Conservation (phyloP, 2,329 filamentous ascomycete species). For the Lasiodiplodia gonubiensis region DNA sequence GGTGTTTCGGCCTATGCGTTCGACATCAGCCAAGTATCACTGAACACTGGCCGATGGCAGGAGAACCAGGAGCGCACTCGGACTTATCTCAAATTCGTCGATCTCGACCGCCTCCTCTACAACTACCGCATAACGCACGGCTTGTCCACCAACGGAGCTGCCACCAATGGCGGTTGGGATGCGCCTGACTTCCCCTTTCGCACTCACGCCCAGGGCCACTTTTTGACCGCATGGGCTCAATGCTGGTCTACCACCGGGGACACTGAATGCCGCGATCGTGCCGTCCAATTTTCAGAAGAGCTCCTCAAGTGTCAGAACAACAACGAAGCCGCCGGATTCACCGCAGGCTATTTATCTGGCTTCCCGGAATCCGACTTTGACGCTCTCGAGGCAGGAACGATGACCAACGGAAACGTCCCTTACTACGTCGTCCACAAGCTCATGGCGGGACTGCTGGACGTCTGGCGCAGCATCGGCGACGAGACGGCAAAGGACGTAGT, state of each 20-base stretch:
- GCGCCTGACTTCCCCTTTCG: conserved; percentile 61
- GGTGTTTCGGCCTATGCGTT: conserved; percentile 48
- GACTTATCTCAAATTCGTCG: conserved; percentile 54
- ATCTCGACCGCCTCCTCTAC: conserved; percentile 56
- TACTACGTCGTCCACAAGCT: conserved; percentile 64
- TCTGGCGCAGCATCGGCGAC: conserved; percentile 55
- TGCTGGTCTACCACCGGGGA: conserved; percentile 55
- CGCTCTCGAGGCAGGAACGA: conserved; percentile 51
- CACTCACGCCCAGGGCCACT: conserved; percentile 59
- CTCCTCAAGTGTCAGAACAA: conserved; percentile 60
- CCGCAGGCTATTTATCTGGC: conserved; percentile 56
- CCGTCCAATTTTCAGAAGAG: conserved; percentile 54
- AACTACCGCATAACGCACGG: conserved; percentile 56
- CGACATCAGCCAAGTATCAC: conserved; percentile 49
- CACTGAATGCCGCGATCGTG: conserved; percentile 52
- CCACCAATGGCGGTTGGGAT: conserved; percentile 59
- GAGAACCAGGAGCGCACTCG: conserved; percentile 57
- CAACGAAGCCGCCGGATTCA: conserved; percentile 54
- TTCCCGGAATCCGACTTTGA: conserved; percentile 60
- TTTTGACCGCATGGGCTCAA: conserved; percentile 57
- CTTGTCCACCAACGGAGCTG: conserved; percentile 54
- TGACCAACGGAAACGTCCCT: conserved; percentile 58
- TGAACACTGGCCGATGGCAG: conserved; percentile 48
- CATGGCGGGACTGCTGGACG: conserved; percentile 58
- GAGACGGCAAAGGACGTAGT: conserved; percentile 52